Percentiles rank a stretch among this genome's conserved stretches.
Evolutionary conservation across 768 basidiomycete species (phyloP).

Genomic region (Boletus edulis): DNA sequence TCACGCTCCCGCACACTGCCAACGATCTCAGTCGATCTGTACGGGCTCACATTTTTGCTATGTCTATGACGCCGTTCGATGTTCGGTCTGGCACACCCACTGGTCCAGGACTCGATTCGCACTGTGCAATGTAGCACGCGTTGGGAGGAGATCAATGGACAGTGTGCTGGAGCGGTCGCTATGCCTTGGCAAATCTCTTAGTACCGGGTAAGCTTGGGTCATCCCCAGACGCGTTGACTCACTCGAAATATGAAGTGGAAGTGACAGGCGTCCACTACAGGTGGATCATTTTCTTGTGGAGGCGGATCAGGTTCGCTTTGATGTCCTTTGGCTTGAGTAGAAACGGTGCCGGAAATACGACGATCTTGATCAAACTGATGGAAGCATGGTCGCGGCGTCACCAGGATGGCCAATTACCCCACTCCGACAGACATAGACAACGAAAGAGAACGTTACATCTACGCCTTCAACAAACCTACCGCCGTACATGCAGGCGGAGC

Average conservation of each 20-base stretch:
- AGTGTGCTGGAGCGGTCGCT: conserved; percentile 44
- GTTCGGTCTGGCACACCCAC: conserved; percentile 23
- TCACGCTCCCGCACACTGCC: conserved; percentile 40
- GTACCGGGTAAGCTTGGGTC: conserved; percentile 28
- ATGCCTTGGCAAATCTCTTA: conserved; percentile 52
- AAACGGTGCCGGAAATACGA: conserved; percentile 27
- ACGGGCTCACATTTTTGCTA: conserved; percentile 46
- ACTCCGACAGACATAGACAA: conserved; percentile 40
- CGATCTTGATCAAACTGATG: conserved; percentile 32
- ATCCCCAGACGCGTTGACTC: conserved; percentile 31
- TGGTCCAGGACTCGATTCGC: conserved; percentile 38
- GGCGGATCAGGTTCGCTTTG: conserved; percentile 48
- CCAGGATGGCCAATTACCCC: conserved; percentile 39
- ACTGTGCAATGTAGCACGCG: no score
- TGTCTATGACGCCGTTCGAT: conserved; percentile 38
- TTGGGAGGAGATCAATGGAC: no score
- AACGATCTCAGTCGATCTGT: conserved; percentile 19
- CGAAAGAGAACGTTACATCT: conserved; percentile 34
- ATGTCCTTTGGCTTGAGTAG: conserved; percentile 43
- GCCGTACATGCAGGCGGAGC: conserved; percentile 33
- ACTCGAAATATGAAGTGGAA: conserved; percentile 34
- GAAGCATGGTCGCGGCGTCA: conserved; percentile 35
- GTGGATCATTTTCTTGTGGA: conserved; percentile 44
- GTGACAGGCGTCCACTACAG: conserved; percentile 39
- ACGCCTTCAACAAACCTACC: conserved; percentile 41